A percentile compares a stretch with the other conserved stretches of the same genome.
Conservation (phyloP, 192 early-diverging fungal genomes). For the Coemansia sp. region DNA sequence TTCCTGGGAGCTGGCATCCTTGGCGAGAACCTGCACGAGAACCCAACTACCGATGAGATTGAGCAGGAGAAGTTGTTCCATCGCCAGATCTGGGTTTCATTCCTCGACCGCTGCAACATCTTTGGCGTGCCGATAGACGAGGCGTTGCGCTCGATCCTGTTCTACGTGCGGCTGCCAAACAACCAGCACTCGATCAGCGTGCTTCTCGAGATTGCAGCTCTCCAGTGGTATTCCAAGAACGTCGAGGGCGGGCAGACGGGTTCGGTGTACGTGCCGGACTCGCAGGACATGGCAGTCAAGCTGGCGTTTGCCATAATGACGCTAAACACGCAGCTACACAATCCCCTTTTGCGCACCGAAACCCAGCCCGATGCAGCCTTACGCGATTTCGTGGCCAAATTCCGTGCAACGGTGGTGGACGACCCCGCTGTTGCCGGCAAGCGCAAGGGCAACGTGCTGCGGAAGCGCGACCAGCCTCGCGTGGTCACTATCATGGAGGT, state of each 20-base stretch:
- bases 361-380: slow-evolving; percentile 39
- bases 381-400: slow-evolving; percentile 43
- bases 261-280: slow-evolving; percentile 44
- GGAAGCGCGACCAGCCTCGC: slow-evolving; percentile 56
- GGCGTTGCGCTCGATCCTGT: slow-evolving; percentile 50
- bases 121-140: slow-evolving; percentile 50
- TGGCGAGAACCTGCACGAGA: slow-evolving; percentile 49
- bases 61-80: slow-evolving; percentile 51
- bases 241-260: slow-evolving; percentile 18
- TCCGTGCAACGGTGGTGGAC: slow-evolving; percentile 52
- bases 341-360: slow-evolving; percentile 44
- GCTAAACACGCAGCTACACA: slow-evolving; percentile 53
- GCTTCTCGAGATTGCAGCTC: slow-evolving; percentile 45
- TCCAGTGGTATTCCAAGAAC: slow-evolving; percentile 50
- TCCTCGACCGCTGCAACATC: slow-evolving; percentile 49
- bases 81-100: slow-evolving; percentile 46
- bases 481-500: slow-evolving; percentile 54
- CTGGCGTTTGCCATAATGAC: slow-evolving; percentile 51
- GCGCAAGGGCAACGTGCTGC: slow-evolving; percentile 55
- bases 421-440: slow-evolving; percentile 42
- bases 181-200: slow-evolving; percentile 37
- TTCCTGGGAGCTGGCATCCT: slow-evolving; percentile 49
- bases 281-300: slow-evolving; percentile 50
- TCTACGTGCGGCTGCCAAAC: slow-evolving; percentile 47
- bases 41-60: slow-evolving; percentile 41